Percentiles rank a stretch among this genome's conserved stretches.
Evolutionary conservation across 768 basidiomycete genomes (phyloP).

Genomic region (Hebeloma cylindrosporum): DNA sequence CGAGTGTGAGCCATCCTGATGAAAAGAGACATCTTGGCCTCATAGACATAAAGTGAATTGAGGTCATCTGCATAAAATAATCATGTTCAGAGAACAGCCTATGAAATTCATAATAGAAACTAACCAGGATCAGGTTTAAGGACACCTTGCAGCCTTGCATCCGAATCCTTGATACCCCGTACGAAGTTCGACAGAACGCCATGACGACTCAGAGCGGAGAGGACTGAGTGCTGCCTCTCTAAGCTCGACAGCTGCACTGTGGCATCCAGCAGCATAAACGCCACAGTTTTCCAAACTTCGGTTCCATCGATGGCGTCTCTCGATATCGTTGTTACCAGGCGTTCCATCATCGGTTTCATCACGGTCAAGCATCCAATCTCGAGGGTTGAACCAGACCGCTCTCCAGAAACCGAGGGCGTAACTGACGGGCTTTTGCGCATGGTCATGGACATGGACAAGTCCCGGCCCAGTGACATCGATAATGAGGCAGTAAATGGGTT

Average conservation of each 20-base stretch:
- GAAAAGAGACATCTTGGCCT: slow-evolving; percentile 90
- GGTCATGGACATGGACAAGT: slow-evolving; percentile 40
- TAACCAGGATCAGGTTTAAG: slow-evolving; percentile 89
- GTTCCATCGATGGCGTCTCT: slow-evolving; percentile 94
- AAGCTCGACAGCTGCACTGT: slow-evolving; percentile 68
- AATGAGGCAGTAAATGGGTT: slow-evolving; percentile 32
- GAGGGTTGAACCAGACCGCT: slow-evolving; percentile 38
- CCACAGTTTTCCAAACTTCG: slow-evolving; percentile 96
- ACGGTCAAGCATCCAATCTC: slow-evolving; percentile 63
- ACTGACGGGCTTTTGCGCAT: slow-evolving; percentile 40
- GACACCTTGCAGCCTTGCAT: slow-evolving; percentile 68
- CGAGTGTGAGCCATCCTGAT: slow-evolving; percentile 81
- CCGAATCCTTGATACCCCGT: slow-evolving; percentile 79
- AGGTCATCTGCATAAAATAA: slow-evolving; percentile 63
- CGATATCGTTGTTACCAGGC: slow-evolving; percentile 68
- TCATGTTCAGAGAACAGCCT: neutral
- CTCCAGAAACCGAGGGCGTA: slow-evolving; percentile 25
- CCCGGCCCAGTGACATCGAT: slow-evolving; percentile 40
- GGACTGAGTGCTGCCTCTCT: slow-evolving; percentile 66
- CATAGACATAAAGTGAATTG: slow-evolving; percentile 91
- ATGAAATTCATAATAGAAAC: slow-evolving; percentile 19
- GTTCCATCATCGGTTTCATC: slow-evolving; percentile 69
- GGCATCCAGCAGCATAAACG: slow-evolving; percentile 87
- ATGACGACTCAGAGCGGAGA: slow-evolving; percentile 60
- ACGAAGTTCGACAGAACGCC: slow-evolving; percentile 85